These are phyloP conservation scores for Ceratocystis albifundus DNA, from an alignment of 2,329 filamentous ascomycete species.

Conservation along the genomic window DNA sequence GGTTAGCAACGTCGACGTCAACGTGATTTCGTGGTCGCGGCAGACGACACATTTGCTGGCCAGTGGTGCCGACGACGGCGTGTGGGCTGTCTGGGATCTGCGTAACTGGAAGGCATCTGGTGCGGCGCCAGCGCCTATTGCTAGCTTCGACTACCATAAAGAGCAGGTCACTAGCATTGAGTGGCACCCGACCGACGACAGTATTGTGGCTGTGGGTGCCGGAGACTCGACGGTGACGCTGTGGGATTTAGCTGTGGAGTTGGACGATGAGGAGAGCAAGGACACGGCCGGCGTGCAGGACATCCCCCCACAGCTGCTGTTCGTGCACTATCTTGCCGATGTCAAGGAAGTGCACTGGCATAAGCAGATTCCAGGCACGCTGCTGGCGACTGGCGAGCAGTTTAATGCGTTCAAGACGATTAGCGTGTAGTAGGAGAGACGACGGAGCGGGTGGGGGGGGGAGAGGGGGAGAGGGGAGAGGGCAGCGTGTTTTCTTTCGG, in stretches of 20 bases:
- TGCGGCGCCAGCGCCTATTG: conserved; percentile 65
- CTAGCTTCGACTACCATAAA: conserved; percentile 88
- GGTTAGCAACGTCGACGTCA: conserved; percentile 76
- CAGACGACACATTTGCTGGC: conserved; percentile 83
- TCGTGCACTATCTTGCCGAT: conserved; percentile 91
- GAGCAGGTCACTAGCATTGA: conserved; percentile 93
- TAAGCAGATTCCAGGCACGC: conserved; percentile 78
- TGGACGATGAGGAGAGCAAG: conserved; percentile 93
- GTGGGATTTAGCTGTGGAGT: conserved; percentile 92
- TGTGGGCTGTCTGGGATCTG: conserved; percentile 93
- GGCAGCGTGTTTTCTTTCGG: background rate
- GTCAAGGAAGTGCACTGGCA: conserved; percentile 98
- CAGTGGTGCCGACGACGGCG: conserved; percentile 83
- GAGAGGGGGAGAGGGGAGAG: too few relatives aligned
- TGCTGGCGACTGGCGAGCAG: conserved; percentile 82
- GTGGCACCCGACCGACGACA: conserved; percentile 96
- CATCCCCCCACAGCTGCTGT: conserved; percentile 85
- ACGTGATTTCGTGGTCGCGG: conserved; percentile 90
- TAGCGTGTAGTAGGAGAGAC: conserved; percentile 51
- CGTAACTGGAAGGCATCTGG: conserved; percentile 70
- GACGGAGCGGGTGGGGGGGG: too few relatives aligned
- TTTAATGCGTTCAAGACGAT: conserved; percentile 82
- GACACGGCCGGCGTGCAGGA: conserved; percentile 79
- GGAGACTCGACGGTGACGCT: conserved; percentile 90
- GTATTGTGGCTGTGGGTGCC: conserved; percentile 81